phyloP scores from a whole-genome alignment of 805 yeast genomes.

The Hanseniaspora meyeri region DNA sequence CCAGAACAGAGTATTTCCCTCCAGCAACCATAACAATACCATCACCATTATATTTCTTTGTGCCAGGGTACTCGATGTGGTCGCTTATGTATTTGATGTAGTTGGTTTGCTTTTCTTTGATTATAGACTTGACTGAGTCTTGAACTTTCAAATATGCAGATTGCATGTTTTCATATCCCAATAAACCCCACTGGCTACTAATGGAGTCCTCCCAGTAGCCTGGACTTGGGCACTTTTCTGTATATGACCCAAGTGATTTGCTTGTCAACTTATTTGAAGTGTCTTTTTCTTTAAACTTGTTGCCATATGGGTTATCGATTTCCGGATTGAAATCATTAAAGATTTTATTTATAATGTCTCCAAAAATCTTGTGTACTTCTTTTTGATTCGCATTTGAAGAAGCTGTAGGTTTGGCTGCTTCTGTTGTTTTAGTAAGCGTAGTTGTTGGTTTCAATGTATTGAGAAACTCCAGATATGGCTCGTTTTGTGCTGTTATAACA shows the following conservation, averaged over 20 bases:
- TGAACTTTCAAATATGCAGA: constrained; percentile 21
- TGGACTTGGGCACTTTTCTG: constrained; percentile 4
- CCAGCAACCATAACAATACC: constrained; percentile 70
- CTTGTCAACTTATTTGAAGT: not conserved
- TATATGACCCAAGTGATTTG: constrained; percentile 2
- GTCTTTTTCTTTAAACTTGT: constrained; percentile 5
- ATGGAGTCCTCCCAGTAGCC: constrained; percentile 10
- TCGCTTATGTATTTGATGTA: constrained; percentile 17
- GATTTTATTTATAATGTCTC: not conserved
- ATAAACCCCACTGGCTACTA: not conserved
- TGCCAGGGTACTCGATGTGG: constrained; percentile 16
- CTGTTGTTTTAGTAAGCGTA: not conserved
- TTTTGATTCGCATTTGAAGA: not conserved
- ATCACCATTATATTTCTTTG: constrained; percentile 13
- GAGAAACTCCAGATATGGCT: not conserved
- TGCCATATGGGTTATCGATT: not conserved
- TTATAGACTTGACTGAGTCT: constrained; percentile 15
- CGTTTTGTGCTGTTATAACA: not conserved
- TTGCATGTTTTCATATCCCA: constrained; percentile 12
- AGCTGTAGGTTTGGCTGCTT: not conserved
- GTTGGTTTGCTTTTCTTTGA: constrained; percentile 18
- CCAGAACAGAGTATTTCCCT: constrained; percentile 62
- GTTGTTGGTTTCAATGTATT: not conserved
- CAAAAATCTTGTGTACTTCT: constrained; percentile 1
- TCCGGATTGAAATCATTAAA: constrained; percentile 2